Evolutionary conservation across 495 filamentous ascomycete genomes (phyloP).

Genomic region (Penicillium pancosmium): DNA sequence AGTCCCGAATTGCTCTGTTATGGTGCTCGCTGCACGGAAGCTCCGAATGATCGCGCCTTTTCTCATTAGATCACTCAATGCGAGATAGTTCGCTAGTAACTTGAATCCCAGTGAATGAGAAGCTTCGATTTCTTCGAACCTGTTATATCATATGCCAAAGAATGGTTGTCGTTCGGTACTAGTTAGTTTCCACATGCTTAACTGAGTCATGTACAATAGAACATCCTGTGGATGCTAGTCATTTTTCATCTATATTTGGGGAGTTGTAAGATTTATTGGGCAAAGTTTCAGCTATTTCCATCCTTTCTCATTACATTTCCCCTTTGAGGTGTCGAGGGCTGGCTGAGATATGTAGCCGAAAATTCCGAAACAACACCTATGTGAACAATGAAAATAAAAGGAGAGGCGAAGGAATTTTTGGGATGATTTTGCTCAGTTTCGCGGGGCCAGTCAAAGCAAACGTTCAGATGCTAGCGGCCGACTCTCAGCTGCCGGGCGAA

Average conservation of each 20-base stretch:
- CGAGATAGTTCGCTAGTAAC: background rate
- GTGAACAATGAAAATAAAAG: background rate
- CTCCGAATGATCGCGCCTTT: conserved; percentile 8
- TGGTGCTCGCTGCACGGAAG: background rate
- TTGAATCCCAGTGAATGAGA: conserved; percentile 5
- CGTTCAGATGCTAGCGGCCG: conserved; percentile 8
- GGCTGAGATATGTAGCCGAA: no score
- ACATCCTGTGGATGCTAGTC: conserved; percentile 11
- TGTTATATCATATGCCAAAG: conserved; percentile 14
- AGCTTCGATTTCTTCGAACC: conserved; percentile 3
- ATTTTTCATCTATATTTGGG: conserved; percentile 10
- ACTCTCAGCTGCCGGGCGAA: conserved; percentile 14
- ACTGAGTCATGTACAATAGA: conserved; percentile 13
- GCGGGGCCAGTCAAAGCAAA: conserved; percentile 12
- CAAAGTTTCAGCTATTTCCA: no score
- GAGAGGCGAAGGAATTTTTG: conserved; percentile 3
- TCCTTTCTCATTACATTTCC: no score
- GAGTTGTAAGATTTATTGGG: background rate
- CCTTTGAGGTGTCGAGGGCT: no score
- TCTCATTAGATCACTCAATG: conserved; percentile 6
- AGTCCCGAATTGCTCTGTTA: conserved; percentile 6
- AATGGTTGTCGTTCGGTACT: conserved; percentile 12
- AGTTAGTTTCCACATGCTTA: conserved; percentile 13
- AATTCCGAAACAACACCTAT: no score
- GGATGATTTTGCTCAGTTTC: conserved; percentile 7